Base-by-base conservation (phyloP, 2,329 filamentous ascomycete genomes). In the Diaporthe humulicola region DNA sequence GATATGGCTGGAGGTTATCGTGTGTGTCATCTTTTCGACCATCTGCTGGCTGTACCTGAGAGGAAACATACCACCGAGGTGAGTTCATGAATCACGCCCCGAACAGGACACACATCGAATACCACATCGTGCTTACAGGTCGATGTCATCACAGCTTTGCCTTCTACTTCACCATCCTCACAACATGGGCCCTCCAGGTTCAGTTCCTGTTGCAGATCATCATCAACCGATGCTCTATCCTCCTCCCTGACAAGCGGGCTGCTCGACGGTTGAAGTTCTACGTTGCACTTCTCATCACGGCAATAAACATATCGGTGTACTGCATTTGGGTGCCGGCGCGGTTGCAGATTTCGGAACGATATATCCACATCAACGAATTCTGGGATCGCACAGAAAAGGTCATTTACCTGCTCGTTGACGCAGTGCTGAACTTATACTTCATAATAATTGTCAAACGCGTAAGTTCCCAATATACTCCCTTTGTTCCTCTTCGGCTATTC, bases 351-450 rank as follows among this genome's bases (percentile, higher is more conserved):
- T 85, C 78, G 9, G 71, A 84, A 0, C 78, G 70, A 0, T 89
- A 85, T 71, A 82, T 88, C 36, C 76, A 79, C 28, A 79, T 89
- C 60, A 90, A 90, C 77, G 77, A 84, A 0, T 81, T 87, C 58
- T 90, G 88, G 89, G 89, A 90, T 61, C 85, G 88, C 9, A 82
- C 83, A 60, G 88, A 89, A 45, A 90, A 90, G 77, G 83, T 84
- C 3, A 83, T 90, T 4, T 89, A 89, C 74, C 81, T 87, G 2
- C 61, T 88, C 4, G 83, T 89, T 2, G 89, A 90, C 73, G 86
- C 81, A 0, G 77, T 74, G 0, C 79, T 90, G 40, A 90, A 90
- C 75, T 81, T 81, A 36, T 89, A 88, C 77, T 90, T 90, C 73
- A 84, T 72, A 9, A 67, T 67, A 36, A 67, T 67, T 12, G 61